These are phyloP conservation scores for Rusavskia elegans DNA, from an alignment of 495 filamentous ascomycete species.

Conservation along the genomic window DNA sequence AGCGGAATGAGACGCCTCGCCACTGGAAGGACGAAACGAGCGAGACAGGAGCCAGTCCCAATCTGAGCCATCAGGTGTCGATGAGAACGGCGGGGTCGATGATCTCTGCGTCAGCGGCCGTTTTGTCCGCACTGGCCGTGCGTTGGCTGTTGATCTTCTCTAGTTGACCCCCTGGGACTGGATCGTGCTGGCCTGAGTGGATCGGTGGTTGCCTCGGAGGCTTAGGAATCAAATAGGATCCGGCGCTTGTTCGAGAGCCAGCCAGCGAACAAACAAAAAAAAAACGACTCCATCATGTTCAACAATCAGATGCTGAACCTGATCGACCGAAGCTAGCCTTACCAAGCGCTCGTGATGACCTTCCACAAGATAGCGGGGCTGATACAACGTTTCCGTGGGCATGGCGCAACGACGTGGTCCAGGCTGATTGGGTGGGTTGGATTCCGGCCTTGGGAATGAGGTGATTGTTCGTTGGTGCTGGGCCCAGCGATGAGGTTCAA, in stretches of 20 bases:
- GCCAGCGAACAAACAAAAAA: background rate
- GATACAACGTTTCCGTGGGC: background rate
- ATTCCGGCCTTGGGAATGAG: background rate
- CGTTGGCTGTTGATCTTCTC: background rate
- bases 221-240: background rate
- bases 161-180: background rate
- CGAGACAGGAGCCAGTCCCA: no score
- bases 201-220: background rate
- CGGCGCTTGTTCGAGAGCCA: background rate
- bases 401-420: conserved; percentile 2
- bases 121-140: background rate
- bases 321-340: background rate
- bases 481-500: background rate
- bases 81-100: background rate
- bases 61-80: no score
- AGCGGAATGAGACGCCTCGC: no score
- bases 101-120: background rate
- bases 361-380: background rate
- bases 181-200: background rate
- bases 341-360: background rate
- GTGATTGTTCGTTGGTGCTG: background rate
- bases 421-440: conserved; percentile 2
- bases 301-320: background rate
- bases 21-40: no score
- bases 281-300: background rate